These are phyloP conservation scores for Parachlorella kessleri DNA, from an alignment of 139 green algal species.

Conservation along the genomic window DNA sequence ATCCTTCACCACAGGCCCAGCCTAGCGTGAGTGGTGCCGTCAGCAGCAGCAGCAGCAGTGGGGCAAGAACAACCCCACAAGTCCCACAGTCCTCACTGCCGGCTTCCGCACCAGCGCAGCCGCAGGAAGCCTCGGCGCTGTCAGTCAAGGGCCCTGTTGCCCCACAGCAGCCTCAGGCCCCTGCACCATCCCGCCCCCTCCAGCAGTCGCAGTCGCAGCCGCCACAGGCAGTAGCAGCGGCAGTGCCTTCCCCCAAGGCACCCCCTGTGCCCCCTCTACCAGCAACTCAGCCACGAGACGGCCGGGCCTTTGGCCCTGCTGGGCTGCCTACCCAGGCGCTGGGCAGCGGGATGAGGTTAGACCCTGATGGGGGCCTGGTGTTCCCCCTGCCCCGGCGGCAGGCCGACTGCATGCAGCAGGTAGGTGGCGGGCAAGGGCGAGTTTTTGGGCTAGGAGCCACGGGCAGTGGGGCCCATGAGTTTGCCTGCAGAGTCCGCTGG, in stretches of 20 bases:
- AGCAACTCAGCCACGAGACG: neutral
- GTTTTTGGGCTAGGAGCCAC: too few relatives aligned
- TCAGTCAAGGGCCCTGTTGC: neutral
- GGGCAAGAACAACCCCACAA: neutral
- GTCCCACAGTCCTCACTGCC: neutral
- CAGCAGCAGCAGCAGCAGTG: neutral
- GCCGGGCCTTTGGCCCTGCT: too few relatives aligned
- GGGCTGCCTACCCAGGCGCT: neutral
- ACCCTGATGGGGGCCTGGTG: constrained; percentile 23
- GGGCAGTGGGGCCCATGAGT: too few relatives aligned
- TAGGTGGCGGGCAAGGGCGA: neutral
- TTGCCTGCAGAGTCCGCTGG: too few relatives aligned
- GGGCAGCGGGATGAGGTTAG: constrained; percentile 4
- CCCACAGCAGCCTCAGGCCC: neutral
- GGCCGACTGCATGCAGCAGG: constrained; percentile 29
- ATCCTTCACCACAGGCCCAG: too few relatives aligned
- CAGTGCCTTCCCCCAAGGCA: neutral
- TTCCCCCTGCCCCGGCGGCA: constrained; percentile 24
- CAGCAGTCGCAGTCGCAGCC: neutral
- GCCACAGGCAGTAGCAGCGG: too few relatives aligned
- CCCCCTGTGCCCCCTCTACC: neutral
- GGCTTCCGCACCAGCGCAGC: too few relatives aligned
- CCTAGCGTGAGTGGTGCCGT: neutral
- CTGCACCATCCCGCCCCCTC: too few relatives aligned
- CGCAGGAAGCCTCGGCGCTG: too few relatives aligned